These are phyloP conservation scores for Jasminum sambac DNA, from an alignment of 257 asterid genomes.

Conservation along the genomic window DNA sequence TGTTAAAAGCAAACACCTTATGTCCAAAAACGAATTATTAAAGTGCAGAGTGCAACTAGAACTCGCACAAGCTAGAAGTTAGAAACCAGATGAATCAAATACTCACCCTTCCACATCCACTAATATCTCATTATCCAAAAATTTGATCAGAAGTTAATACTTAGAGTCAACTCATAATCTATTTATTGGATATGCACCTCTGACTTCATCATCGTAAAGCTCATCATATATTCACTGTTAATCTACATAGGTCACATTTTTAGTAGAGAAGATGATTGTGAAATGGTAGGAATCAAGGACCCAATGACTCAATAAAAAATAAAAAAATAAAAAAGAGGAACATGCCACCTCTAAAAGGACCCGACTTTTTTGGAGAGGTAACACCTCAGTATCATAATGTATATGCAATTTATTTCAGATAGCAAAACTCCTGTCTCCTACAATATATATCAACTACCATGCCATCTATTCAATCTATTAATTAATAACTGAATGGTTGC, in stretches of 20 bases:
- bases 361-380: neutral
- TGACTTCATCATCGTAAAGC: neutral
- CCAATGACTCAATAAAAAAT: neutral
- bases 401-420: slow-evolving; percentile 7
- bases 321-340: too few relatives aligned
- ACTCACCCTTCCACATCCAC: neutral
- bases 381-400: neutral
- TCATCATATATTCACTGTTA: neutral
- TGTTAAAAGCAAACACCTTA: neutral
- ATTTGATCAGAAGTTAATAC: neutral
- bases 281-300: slow-evolving; percentile 1
- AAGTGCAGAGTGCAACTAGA: neutral
- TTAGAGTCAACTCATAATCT: neutral
- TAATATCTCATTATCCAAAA: neutral
- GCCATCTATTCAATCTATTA: slow-evolving; percentile 13
- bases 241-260: neutral
- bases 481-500: neutral
- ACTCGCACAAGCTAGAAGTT: neutral
- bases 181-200: neutral
- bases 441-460: neutral
- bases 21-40: neutral
- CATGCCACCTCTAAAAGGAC: neutral
- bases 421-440: slow-evolving; percentile 1
- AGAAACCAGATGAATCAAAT: neutral
- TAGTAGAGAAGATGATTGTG: neutral